A percentile compares a stretch with the other conserved stretches of the same genome.
Evolutionary conservation across 805 yeast genomes (phyloP).

Genomic region (Metschnikowia matae): DNA sequence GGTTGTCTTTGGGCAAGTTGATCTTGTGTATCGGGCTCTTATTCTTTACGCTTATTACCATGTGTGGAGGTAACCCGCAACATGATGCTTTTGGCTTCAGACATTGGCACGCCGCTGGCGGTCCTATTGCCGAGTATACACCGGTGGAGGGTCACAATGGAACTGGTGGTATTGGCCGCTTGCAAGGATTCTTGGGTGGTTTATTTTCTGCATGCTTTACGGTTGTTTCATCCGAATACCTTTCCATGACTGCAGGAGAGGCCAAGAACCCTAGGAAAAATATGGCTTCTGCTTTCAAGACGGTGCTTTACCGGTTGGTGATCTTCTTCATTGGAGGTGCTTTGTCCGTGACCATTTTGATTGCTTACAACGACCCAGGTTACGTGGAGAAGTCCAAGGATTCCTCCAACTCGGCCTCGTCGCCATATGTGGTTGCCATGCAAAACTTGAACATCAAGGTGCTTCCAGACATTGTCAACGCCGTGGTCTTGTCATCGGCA

Average conservation of each 20-base stretch:
- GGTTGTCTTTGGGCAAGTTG: conserved; percentile 62
- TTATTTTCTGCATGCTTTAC: conserved; percentile 36
- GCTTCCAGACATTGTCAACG: conserved; percentile 20
- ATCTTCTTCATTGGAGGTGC: conserved; percentile 45
- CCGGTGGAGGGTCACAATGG: conserved; percentile 20
- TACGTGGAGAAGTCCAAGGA: conserved; percentile 13
- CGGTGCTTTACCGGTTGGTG: conserved; percentile 41
- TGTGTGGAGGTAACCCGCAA: conserved; percentile 84
- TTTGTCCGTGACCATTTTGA: conserved; percentile 37
- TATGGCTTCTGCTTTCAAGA: conserved; percentile 38
- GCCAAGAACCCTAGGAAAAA: conserved; percentile 39
- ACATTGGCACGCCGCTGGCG: conserved; percentile 36
- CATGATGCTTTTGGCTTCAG: conserved; percentile 52
- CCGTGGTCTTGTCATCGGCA: conserved; percentile 16
- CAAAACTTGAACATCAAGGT: conserved; percentile 17
- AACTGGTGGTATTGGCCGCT: conserved; percentile 35
- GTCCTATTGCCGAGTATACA: conserved; percentile 33
- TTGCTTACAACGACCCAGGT: conserved; percentile 19
- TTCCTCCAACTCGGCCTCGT: conserved; percentile 19
- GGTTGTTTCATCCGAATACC: conserved; percentile 43
- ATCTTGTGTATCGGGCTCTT: conserved; percentile 69
- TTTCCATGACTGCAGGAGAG: conserved; percentile 44
- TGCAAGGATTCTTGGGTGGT: conserved; percentile 41
- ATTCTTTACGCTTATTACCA: conserved; percentile 69
- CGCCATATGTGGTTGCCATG: conserved; percentile 23